A percentile compares a stretch with the other conserved stretches of the same genome.
phyloP scores from a whole-genome alignment of 75 land plant genomes.

The Pinus tabuliformis region DNA sequence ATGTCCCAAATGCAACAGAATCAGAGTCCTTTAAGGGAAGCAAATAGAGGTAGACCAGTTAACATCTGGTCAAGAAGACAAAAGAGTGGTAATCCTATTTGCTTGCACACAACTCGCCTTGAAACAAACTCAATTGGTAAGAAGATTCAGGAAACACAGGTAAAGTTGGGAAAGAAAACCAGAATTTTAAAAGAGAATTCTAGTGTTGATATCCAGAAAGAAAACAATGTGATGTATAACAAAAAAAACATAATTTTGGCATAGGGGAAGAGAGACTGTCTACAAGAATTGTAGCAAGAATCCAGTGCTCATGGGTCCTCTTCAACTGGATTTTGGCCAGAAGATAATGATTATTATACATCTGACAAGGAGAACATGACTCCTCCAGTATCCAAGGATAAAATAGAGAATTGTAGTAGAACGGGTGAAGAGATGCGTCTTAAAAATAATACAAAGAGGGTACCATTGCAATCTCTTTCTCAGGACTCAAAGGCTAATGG shows the following conservation, averaged over 20 bases:
- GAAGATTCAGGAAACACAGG: neutral
- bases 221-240: neutral
- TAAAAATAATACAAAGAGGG: conserved; percentile 17
- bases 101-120: neutral
- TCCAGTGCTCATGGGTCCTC: neutral
- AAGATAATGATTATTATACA: conserved; percentile 11
- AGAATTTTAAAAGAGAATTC: conserved; percentile 3
- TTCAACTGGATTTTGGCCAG: neutral
- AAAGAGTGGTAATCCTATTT: conserved; percentile 1
- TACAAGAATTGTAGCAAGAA: neutral
- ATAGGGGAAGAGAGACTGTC: too few relatives aligned
- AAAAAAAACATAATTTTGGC: too few relatives aligned
- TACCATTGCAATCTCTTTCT: conserved; percentile 41
- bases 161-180: neutral
- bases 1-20: neutral
- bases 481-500: neutral
- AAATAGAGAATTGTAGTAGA: neutral
- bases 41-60: neutral
- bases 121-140: neutral
- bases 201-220: neutral
- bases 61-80: conserved; percentile 6
- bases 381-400: neutral
- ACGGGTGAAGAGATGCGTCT: conserved; percentile 4
- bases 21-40: neutral
- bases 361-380: conserved; percentile 37